phyloP scores from a whole-genome alignment of 2,329 filamentous ascomycete genomes.

The Ophiocordyceps camponoti-floridani region DNA sequence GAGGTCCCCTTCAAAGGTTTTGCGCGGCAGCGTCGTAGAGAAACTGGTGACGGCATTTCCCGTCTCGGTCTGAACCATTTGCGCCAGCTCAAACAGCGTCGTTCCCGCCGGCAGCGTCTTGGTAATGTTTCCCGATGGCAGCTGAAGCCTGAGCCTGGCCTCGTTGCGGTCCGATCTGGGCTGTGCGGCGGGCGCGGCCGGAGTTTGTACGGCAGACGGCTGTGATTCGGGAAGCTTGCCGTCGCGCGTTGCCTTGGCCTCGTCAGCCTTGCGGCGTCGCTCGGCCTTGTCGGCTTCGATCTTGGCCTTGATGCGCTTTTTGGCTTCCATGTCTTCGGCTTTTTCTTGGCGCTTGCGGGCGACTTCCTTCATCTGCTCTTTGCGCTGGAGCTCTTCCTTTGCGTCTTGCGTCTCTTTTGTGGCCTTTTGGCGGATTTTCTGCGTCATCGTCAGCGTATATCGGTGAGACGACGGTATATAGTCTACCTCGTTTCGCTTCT shows the following conservation, averaged over 20 bases:
- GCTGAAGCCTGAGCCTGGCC: constrained; percentile 68
- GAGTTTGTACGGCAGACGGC: constrained; percentile 17
- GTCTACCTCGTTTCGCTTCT: constrained; percentile 66
- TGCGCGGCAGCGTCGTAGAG: constrained; percentile 71
- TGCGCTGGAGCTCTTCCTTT: constrained; percentile 75
- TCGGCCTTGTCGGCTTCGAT: constrained; percentile 92
- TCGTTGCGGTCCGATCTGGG: constrained; percentile 59
- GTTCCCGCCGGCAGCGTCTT: constrained; percentile 83
- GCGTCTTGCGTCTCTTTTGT: constrained; percentile 77
- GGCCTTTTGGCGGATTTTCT: constrained; percentile 64
- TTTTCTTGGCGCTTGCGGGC: constrained; percentile 79
- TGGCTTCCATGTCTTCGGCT: constrained; percentile 65
- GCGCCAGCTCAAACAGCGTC: constrained; percentile 81
- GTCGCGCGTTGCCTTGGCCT: constrained; percentile 70
- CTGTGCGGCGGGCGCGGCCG: constrained; percentile 30
- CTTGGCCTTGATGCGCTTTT: constrained; percentile 78
- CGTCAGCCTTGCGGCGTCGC: constrained; percentile 66
- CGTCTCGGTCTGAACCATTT: constrained; percentile 53
- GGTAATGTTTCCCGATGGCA: constrained; percentile 51
- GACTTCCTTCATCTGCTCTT: constrained; percentile 85
- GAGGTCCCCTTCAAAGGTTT: constrained; percentile 48
- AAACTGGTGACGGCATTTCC: constrained; percentile 59
- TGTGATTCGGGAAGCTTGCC: constrained; percentile 36
- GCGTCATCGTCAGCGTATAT: neutral
- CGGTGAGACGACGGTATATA: neutral